Conservation (phyloP, 1,284 basidiomycete genomes). For the Ganoderma leucocontextum region DNA sequence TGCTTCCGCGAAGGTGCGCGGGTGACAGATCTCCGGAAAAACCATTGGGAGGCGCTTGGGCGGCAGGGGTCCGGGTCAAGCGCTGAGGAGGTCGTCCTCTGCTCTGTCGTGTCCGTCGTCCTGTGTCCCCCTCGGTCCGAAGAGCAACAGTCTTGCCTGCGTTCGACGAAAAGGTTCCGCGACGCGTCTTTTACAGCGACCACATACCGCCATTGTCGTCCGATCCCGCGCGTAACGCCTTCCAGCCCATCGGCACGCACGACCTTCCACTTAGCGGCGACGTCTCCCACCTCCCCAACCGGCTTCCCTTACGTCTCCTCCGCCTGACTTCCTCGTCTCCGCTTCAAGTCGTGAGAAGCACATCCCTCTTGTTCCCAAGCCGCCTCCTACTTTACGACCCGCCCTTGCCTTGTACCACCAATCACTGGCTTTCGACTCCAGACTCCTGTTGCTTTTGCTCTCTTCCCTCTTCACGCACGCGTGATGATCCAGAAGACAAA, state of each 20-base stretch:
- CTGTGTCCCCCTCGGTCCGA: not conserved
- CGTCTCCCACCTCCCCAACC: conserved; percentile 32
- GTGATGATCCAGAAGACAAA: conserved; percentile 70
- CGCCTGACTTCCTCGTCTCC: conserved; percentile 22
- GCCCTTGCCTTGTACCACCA: conserved; percentile 25
- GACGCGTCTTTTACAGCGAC: conserved; percentile 7
- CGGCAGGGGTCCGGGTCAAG: conserved; percentile 5
- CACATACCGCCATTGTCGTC: not conserved
- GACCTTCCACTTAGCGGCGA: conserved; percentile 31
- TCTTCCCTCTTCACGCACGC: conserved; percentile 31
- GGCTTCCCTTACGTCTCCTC: conserved; percentile 19
- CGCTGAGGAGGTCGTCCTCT: not conserved
- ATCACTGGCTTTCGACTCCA: conserved; percentile 26
- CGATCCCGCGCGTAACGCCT: conserved; percentile 15
- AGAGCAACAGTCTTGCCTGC: not conserved
- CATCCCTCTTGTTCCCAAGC: conserved; percentile 36
- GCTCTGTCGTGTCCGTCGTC: conserved; percentile 6
- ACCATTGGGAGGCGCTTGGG: conserved; percentile 17
- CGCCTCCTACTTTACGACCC: conserved; percentile 33
- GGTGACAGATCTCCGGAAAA: conserved; percentile 25
- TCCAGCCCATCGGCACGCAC: conserved; percentile 28
- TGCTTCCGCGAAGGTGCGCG: not conserved
- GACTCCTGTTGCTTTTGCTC: conserved; percentile 30
- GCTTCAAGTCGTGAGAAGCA: conserved; percentile 34
- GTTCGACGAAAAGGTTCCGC: not conserved